Evolutionary conservation across 495 filamentous ascomycete species (phyloP).

Genomic region (Aspergillus wentii): DNA sequence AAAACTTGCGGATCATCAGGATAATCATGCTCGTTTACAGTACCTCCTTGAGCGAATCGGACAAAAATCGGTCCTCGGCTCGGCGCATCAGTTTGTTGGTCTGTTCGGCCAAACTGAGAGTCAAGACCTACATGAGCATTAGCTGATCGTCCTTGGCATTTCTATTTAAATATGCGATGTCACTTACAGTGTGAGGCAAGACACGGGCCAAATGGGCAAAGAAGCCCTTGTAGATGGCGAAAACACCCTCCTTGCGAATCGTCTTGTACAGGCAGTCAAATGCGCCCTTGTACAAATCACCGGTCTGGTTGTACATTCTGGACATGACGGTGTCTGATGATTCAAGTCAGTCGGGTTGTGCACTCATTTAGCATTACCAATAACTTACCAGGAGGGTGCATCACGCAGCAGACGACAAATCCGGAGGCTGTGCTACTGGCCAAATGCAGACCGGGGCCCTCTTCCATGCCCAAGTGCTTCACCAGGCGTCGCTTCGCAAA

Average conservation of each 20-base stretch:
- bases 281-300: constrained; percentile 87
- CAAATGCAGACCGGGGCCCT: constrained; percentile 85
- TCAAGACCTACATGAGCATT: constrained; percentile 58
- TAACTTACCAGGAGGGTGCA: constrained; percentile 86
- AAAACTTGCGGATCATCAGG: too few species aligned
- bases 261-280: constrained; percentile 93
- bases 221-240: constrained; percentile 98
- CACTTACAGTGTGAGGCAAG: constrained; percentile 77
- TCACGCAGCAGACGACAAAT: constrained; percentile 94
- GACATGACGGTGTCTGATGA: constrained; percentile 94
- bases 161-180: constrained; percentile 1
- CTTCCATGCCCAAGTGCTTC: constrained; percentile 78
- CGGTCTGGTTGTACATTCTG: constrained; percentile 97
- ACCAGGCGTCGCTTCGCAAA: constrained; percentile 87
- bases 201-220: constrained; percentile 93
- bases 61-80: constrained; percentile 65
- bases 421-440: constrained; percentile 85
- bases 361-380: constrained; percentile 1
- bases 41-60: constrained; percentile 41
- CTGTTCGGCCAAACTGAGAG: constrained; percentile 90
- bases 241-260: constrained; percentile 79
- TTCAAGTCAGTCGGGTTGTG: constrained; percentile 11
- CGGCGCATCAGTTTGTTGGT: constrained; percentile 86
- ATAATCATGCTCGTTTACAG: constrained; percentile 25
- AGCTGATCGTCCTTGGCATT: constrained; percentile 2